phyloP scores from a whole-genome alignment of 768 basidiomycete species.

The Pulveroboletus sp. region DNA sequence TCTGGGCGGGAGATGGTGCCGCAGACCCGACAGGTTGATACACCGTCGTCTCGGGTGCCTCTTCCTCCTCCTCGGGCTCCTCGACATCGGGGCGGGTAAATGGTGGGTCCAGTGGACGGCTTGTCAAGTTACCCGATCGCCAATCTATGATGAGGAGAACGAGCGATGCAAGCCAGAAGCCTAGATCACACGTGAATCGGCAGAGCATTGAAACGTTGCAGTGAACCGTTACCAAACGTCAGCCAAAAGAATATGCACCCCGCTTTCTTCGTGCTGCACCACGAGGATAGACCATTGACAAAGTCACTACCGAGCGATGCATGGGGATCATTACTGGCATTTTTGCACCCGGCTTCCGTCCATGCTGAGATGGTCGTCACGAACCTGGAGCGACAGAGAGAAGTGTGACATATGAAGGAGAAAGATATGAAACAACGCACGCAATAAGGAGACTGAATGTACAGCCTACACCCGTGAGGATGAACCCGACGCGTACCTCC shows the following conservation, averaged over 20 bases:
- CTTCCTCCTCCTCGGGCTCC: conserved; percentile 48
- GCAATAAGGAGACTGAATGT: conserved; percentile 68
- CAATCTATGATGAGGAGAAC: conserved; percentile 66
- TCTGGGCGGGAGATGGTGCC: conserved; percentile 30
- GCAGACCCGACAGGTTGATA: conserved; percentile 43
- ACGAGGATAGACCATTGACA: conserved; percentile 62
- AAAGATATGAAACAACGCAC: conserved; percentile 41
- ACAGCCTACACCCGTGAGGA: conserved; percentile 69
- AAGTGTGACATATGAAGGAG: conserved; percentile 14
- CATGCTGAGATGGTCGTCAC: conserved; percentile 78
- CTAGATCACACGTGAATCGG: conserved; percentile 34
- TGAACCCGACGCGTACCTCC: conserved; percentile 79
- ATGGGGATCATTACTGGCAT: conserved; percentile 77
- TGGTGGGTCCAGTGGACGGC: conserved; percentile 61
- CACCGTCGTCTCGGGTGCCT: conserved; percentile 43
- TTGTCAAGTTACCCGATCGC: conserved; percentile 58
- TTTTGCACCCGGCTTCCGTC: conserved; percentile 87
- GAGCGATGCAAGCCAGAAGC: conserved; percentile 70
- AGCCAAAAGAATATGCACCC: conserved; percentile 89
- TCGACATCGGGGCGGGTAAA: conserved; percentile 61
- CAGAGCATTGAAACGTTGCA: neutral
- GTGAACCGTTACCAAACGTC: conserved; percentile 50
- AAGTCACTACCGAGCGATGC: conserved; percentile 63
- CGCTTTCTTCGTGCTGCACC: conserved; percentile 93
- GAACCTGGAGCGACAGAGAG: conserved; percentile 42